Percentiles rank a stretch among this genome's conserved stretches.
Conservation (phyloP, 306 rosid species). For the Spatholobus suberectus region DNA sequence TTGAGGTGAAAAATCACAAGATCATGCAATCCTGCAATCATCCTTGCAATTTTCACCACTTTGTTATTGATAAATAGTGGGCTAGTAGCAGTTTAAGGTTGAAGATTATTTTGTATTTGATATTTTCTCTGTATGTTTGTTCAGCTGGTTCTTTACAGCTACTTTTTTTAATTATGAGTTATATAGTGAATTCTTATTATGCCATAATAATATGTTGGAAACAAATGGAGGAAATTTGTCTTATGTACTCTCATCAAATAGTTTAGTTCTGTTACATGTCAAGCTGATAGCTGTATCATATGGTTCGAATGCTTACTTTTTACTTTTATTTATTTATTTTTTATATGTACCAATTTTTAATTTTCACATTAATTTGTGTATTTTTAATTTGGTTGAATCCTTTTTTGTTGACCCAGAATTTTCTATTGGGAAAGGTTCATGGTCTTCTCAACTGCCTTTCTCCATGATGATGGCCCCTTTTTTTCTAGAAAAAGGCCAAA, state of each 20-base stretch:
- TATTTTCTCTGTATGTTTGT: neutral
- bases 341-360: neutral
- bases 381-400: neutral
- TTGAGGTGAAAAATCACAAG: neutral
- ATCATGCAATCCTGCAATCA: neutral
- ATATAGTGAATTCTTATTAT: neutral
- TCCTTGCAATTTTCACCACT: too few species aligned
- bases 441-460: slow-evolving; percentile 49
- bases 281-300: neutral
- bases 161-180: neutral
- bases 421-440: slow-evolving; percentile 38
- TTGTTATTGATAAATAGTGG: too few species aligned
- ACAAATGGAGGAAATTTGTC: neutral
- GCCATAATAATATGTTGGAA: neutral
- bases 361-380: neutral
- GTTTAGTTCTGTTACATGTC: neutral
- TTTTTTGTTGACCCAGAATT: slow-evolving; percentile 14
- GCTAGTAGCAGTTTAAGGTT: neutral
- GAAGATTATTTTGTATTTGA: neutral
- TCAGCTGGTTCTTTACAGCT: neutral
- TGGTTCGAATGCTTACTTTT: neutral
- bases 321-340: neutral
- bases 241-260: neutral
- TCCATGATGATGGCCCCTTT: slow-evolving; percentile 28
- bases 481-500: slow-evolving; percentile 45